phyloP scores from a whole-genome alignment of 2,329 filamentous ascomycete genomes.

The Botrytis tulipae region DNA sequence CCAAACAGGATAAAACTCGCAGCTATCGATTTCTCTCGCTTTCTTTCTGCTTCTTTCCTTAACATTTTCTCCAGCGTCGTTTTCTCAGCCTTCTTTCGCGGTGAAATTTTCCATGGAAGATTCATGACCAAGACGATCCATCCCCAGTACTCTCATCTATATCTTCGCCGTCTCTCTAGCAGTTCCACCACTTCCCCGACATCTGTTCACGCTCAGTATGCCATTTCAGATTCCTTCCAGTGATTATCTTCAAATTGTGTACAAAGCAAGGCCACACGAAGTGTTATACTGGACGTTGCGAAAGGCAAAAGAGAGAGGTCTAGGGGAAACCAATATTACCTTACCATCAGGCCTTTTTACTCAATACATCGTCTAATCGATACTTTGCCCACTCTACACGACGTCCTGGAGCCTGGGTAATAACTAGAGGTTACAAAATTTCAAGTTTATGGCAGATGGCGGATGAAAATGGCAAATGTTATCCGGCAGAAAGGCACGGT shows the following conservation, averaged over 20 bases:
- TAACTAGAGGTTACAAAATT: background rate
- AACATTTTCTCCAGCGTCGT: background rate
- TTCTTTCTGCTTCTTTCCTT: no score
- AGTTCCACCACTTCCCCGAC: background rate
- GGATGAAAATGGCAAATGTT: background rate
- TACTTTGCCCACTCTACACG: background rate
- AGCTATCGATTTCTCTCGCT: background rate
- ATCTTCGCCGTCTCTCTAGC: background rate
- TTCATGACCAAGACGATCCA: background rate
- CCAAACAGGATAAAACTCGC: background rate
- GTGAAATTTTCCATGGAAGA: background rate
- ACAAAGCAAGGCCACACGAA: background rate
- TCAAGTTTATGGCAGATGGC: background rate
- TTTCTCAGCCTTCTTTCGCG: background rate
- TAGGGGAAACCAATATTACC: background rate
- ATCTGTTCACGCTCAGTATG: background rate
- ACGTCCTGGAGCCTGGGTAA: background rate
- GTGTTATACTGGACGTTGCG: background rate
- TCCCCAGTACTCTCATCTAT: background rate
- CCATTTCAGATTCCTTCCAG: background rate
- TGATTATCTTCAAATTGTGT: background rate
- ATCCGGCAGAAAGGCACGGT: fast-evolving
- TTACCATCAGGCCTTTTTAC: background rate
- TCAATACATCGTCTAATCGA: background rate
- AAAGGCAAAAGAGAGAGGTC: no score